Evolutionary conservation across 169 alveolate species (phyloP), one percentile per base, ranked within the genome.

Genomic region (Cryptosporidium felis): DNA sequence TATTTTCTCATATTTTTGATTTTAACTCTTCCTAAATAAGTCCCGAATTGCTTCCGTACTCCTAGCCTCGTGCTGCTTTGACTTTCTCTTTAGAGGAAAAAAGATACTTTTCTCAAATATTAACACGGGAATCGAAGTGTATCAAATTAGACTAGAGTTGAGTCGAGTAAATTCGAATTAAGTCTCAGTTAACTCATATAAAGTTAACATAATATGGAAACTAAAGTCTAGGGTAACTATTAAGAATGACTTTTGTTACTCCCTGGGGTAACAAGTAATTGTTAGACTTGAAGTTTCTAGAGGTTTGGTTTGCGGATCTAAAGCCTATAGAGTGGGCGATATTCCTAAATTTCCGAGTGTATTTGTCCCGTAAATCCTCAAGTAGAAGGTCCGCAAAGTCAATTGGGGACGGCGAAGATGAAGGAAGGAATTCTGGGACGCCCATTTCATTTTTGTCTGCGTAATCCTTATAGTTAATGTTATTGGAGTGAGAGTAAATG

Each of bases 401-500:
- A 21, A 74, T 38, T 36, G 66, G 63, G 21, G 59, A 23, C 14
- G 63, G 60, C 0, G 38, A 65, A 46, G 81, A 45, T 28, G 63
- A 56, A 49, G 85, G 85, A 23, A 53, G 61, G 41, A 49, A 74
- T 45, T 38, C 67, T 10, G 85, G 85, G 10, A 32, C 21, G 14
- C 18, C 66, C 36, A 30, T 21, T 10, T 56, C 3, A 21, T 56
- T 42, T n/a, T n/a, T n/a, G 16, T 14, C 74, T 3, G 3, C 21
- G 42, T 74, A 53, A 21, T 49, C 67, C 5, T 21, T 53, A 23
- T 32, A 53, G 46, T 56, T 56, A 30, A 40, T 10, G 56, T 74
- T 74, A 4, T 53, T 26, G 10, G 74, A 51, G 21, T 74, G 67
- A 34, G 85, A 28, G 9, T 40, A 21, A 5, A 74, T 67, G 28